A percentile compares a stretch with the other conserved stretches of the same genome.
Evolutionary conservation across 306 rosid species (phyloP).

Genomic region (Castanea sativa): DNA sequence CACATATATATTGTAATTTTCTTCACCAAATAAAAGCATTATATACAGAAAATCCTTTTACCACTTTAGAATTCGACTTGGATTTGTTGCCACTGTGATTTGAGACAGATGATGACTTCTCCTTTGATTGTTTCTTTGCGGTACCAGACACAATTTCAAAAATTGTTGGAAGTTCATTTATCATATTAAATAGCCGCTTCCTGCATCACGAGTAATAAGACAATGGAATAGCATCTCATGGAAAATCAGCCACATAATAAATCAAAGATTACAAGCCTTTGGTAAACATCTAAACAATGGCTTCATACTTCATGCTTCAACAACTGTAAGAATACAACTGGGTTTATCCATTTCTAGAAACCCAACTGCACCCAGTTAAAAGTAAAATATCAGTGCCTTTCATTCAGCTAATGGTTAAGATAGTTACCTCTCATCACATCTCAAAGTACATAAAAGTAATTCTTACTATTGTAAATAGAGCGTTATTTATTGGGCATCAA

Average conservation of each 20-base stretch:
- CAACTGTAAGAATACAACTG: background rate
- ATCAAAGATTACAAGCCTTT: background rate
- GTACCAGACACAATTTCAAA: constrained; percentile 82
- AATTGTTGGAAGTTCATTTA: constrained; percentile 80
- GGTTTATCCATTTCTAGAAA: background rate
- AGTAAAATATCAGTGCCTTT: background rate
- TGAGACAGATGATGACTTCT: constrained; percentile 69
- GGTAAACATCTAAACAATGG: background rate
- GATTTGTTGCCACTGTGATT: constrained; percentile 74
- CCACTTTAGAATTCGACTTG: constrained; percentile 68
- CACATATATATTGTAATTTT: background rate
- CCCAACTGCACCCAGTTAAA: background rate
- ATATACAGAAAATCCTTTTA: constrained; percentile 26
- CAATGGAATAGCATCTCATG: background rate
- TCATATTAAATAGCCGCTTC: constrained; percentile 81
- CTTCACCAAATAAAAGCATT: background rate
- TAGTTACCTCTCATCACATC: background rate
- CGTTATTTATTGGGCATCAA: background rate
- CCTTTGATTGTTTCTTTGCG: constrained; percentile 81
- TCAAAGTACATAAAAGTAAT: background rate
- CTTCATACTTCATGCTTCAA: background rate
- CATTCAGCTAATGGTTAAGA: background rate
- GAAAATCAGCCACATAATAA: background rate
- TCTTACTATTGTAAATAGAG: background rate
- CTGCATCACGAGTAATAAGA: constrained; percentile 35